Percentiles rank a stretch among this genome's conserved stretches.
phyloP scores from a whole-genome alignment of 1,139 yeast species.

The Yueomyces sp. region DNA sequence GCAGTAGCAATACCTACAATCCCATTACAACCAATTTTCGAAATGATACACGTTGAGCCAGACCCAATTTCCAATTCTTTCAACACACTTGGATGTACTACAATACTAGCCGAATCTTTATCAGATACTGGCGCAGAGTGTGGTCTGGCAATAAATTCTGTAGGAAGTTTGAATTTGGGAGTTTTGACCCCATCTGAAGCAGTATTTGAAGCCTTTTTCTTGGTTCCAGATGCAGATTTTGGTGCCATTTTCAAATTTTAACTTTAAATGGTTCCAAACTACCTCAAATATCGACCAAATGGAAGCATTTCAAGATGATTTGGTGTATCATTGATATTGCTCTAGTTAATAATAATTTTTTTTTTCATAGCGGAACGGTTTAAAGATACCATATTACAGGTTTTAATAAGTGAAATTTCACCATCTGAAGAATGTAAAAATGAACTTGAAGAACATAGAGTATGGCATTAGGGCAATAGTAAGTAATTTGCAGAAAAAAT shows the following conservation, averaged over 20 bases:
- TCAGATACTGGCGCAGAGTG: constrained; percentile 25
- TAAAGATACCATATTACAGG: too few relatives aligned
- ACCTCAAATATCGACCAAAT: too few relatives aligned
- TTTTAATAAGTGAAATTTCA: too few relatives aligned
- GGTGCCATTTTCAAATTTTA: not conserved
- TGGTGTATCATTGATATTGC: too few relatives aligned
- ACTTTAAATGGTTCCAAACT: too few relatives aligned
- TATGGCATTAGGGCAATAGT: too few relatives aligned
- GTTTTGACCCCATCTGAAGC: constrained; percentile 8
- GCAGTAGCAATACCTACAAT: constrained; percentile 32
- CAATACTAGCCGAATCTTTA: constrained; percentile 30
- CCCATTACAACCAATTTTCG: constrained; percentile 38
- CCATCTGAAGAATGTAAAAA: too few relatives aligned
- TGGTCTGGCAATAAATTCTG: constrained; percentile 50
- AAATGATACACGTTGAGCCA: constrained; percentile 43
- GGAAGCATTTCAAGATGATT: too few relatives aligned
- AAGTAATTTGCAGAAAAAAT: too few relatives aligned
- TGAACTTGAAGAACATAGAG: too few relatives aligned
- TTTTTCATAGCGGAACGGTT: too few relatives aligned
- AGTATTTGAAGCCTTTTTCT: constrained; percentile 17
- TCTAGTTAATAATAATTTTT: too few relatives aligned
- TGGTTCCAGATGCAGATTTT: constrained; percentile 5
- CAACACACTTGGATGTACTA: constrained; percentile 39
- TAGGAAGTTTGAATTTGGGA: constrained; percentile 28
- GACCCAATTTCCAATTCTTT: constrained; percentile 39